Percentiles rank a stretch among this genome's conserved stretches.
phyloP scores from a whole-genome alignment of 768 basidiomycete species.

The Megacollybia marginata region DNA sequence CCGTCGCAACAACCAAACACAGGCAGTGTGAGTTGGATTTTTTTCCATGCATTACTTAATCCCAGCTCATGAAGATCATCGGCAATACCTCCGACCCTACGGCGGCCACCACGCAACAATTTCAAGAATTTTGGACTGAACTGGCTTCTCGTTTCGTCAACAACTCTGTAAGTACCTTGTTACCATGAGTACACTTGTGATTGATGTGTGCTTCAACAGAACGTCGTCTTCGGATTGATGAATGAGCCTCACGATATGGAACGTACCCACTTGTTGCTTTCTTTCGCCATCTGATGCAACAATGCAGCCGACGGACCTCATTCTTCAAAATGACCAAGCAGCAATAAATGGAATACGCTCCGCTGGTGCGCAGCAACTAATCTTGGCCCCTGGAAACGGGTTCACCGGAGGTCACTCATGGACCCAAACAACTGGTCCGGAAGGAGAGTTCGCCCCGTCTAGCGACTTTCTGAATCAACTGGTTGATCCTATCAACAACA shows the following conservation, averaged over 20 bases:
- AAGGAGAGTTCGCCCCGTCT: constrained; percentile 23
- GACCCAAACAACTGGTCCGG: constrained; percentile 27
- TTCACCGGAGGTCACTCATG: constrained; percentile 39
- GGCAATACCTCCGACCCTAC: constrained; percentile 35
- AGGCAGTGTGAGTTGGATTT: constrained; percentile 27
- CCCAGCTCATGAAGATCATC: constrained; percentile 25
- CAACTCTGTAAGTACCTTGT: constrained; percentile 16
- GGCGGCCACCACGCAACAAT: constrained; percentile 37
- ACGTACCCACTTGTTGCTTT: background rate
- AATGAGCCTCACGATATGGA: constrained; percentile 43
- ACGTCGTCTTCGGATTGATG: constrained; percentile 39
- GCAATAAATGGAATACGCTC: constrained; percentile 35
- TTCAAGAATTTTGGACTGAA: constrained; percentile 34
- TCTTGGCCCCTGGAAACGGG: constrained; percentile 39
- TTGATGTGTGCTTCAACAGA: background rate
- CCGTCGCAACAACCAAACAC: constrained; percentile 35
- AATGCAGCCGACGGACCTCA: constrained; percentile 28
- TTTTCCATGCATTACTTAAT: background rate
- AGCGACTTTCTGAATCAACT: constrained; percentile 35
- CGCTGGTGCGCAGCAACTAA: constrained; percentile 33
- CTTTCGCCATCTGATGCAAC: background rate
- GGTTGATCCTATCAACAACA: constrained; percentile 31
- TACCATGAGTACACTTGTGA: no score
- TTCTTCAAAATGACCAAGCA: constrained; percentile 36
- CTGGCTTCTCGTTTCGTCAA: constrained; percentile 30